phyloP scores from a whole-genome alignment of 306 rosid species.

The Vigna angularis region DNA sequence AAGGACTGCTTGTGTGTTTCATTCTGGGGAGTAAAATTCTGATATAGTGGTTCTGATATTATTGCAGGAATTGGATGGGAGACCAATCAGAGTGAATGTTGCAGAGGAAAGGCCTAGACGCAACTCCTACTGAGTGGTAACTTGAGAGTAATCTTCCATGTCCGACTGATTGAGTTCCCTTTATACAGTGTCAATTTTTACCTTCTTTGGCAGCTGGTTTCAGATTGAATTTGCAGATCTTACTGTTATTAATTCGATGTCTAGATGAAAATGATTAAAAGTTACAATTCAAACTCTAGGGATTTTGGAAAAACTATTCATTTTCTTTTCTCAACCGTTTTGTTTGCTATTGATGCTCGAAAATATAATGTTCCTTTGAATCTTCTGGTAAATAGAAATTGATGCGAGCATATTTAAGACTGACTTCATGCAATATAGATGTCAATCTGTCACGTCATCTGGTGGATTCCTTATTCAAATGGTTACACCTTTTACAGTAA shows the following conservation, averaged over 20 bases:
- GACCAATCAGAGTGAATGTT: slow-evolving; percentile 87
- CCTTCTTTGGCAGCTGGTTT: slow-evolving; percentile 44
- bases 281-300: slow-evolving; percentile 19
- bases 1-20: slow-evolving; percentile 22
- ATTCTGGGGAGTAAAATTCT: slow-evolving; percentile 13
- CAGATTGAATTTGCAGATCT: slow-evolving; percentile 45
- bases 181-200: slow-evolving; percentile 39
- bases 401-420: too few species aligned
- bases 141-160: slow-evolving; percentile 41
- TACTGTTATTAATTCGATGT: slow-evolving; percentile 28
- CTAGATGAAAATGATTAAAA: slow-evolving; percentile 28
- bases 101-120: slow-evolving; percentile 91
- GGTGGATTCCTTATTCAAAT: too few species aligned
- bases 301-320: slow-evolving; percentile 29
- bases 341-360: slow-evolving; percentile 16
- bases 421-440: too few species aligned
- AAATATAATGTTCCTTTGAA: not conserved
- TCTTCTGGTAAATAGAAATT: not conserved
- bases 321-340: not conserved
- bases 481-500: too few species aligned
- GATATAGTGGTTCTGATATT: slow-evolving; percentile 33
- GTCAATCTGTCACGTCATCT: too few species aligned
- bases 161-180: slow-evolving; percentile 30
- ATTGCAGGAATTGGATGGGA: slow-evolving; percentile 79
- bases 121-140: slow-evolving; percentile 53